Base-by-base conservation (phyloP, 2,329 filamentous ascomycete species). In the Fusarium mangiferae region DNA sequence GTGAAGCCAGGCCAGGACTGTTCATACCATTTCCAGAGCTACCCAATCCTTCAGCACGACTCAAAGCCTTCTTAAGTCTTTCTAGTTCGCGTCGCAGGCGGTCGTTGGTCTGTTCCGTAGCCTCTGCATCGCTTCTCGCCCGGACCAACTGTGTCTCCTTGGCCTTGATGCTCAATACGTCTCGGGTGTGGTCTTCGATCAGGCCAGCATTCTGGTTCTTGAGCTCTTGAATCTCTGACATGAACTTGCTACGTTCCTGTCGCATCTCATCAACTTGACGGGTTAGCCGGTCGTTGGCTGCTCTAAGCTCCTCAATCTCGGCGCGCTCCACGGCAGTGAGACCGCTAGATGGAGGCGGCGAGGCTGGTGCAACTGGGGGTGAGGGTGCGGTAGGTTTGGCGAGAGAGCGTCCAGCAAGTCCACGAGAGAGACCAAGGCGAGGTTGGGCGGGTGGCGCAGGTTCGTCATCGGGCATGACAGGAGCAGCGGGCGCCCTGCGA, bases 81-180 rank as follows among this genome's bases (percentile, higher is more conserved):
- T 99, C 96, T 52, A 98, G 92, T 83, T 99, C 96, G 61, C 95
- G 91, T 71, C 93, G 89, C 60, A 98, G 89, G 65, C 94, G 92
- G 70, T 96, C 94, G 59, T 96, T 95, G 66, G 91, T 92, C 78
- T 95, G 92, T 80, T 98, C 95, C 0, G 95, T 94, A 1, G 94
- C 91, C 81, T 98, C 96, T 38, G 93, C 93, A 79, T 99, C 96
- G 74, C 93, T 95, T 62, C 95, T 90, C 17, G 96, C 95, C 49
- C 96, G 92, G 15, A 98, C 96, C 10, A 99, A 89, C 78, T 99
- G 96, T 7, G 96, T 98, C 82, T 99, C 96, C 83, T 99, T 99
- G 20, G 96, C 96, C 82, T 98, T 98, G 84, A 99, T 97, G 77
- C 95, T 96, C 46, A 99, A 87, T 0, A 98, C 94, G 78, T 99